Conservation (phyloP, 495 filamentous ascomycete species). For the Baudoinia panamericana region DNA sequence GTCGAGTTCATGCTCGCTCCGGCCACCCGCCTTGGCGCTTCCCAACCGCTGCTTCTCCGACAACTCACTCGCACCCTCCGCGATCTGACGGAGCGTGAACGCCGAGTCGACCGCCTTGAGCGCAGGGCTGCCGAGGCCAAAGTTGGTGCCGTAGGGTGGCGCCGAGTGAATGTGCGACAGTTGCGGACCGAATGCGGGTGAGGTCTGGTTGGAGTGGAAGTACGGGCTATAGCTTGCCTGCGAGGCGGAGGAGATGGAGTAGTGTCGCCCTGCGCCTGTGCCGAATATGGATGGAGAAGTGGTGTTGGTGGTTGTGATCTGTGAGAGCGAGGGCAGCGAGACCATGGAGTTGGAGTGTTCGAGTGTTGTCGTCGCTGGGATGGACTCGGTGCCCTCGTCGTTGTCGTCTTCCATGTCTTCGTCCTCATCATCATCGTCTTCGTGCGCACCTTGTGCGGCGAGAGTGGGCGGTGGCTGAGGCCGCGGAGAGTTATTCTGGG, state of each 20-base stretch:
- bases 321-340: slow-evolving; percentile 11
- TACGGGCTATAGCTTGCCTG: slow-evolving; percentile 52
- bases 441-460: slow-evolving; percentile 1
- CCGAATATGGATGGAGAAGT: slow-evolving; percentile 7
- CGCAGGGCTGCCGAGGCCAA: slow-evolving; percentile 18
- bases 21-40: slow-evolving; percentile 10
- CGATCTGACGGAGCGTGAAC: background rate
- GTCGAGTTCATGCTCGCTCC: slow-evolving; percentile 23
- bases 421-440: slow-evolving; percentile 26
- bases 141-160: background rate
- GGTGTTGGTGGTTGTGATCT: slow-evolving; percentile 11
- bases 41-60: slow-evolving; percentile 12
- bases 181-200: slow-evolving; percentile 16
- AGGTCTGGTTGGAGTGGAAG: slow-evolving; percentile 48
- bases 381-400: slow-evolving; percentile 9
- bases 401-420: slow-evolving; percentile 22
- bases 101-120: slow-evolving; percentile 12
- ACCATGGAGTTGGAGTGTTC: slow-evolving; percentile 13
- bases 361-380: slow-evolving; percentile 15
- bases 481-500: slow-evolving; percentile 17
- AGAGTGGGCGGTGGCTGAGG: background rate
- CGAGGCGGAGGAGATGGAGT: slow-evolving; percentile 15
- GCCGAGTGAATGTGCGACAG: slow-evolving; percentile 19
- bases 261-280: slow-evolving; percentile 11
- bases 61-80: slow-evolving; percentile 6